Percentiles rank a stretch among this genome's conserved stretches.
phyloP scores from a whole-genome alignment of 768 basidiomycete species.

The Strobilomyces echinocephalus region DNA sequence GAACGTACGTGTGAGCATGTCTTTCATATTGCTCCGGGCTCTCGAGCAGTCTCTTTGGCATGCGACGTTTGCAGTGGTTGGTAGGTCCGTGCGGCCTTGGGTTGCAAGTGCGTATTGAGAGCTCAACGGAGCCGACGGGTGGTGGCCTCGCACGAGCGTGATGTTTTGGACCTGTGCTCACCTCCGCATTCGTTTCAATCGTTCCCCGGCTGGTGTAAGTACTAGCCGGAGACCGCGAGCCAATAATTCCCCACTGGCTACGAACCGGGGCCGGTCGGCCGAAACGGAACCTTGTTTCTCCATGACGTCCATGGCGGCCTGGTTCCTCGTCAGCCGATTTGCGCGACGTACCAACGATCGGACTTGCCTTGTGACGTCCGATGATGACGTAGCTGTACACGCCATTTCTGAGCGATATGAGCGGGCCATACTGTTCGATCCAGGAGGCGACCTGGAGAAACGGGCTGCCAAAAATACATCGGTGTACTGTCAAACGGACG shows the following conservation, averaged over 20 bases:
- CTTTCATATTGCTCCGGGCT: constrained; percentile 4
- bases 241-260: constrained; percentile 46
- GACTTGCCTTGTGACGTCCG: constrained; percentile 16
- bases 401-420: constrained; percentile 51
- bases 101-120: constrained; percentile 50
- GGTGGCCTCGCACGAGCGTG: not conserved
- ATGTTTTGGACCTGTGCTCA: constrained; percentile 15
- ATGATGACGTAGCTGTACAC: constrained; percentile 13
- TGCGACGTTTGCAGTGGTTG: constrained; percentile 40
- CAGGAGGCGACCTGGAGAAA: constrained; percentile 40
- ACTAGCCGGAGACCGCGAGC: constrained; percentile 50
- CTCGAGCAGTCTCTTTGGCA: constrained; percentile 8
- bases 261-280: constrained; percentile 44
- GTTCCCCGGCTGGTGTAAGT: constrained; percentile 45
- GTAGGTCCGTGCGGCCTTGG: constrained; percentile 42
- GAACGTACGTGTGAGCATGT: constrained; percentile 30
- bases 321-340: constrained; percentile 8
- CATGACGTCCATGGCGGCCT: constrained; percentile 56
- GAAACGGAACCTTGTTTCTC: constrained; percentile 49
- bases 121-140: constrained; percentile 31
- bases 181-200: constrained; percentile 53
- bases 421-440: constrained; percentile 53
- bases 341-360: not conserved
- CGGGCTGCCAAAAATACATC: not conserved
- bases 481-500: not conserved